Conservation (phyloP, 2,329 filamentous ascomycete genomes). For the Colletotrichum sp. region DNA sequence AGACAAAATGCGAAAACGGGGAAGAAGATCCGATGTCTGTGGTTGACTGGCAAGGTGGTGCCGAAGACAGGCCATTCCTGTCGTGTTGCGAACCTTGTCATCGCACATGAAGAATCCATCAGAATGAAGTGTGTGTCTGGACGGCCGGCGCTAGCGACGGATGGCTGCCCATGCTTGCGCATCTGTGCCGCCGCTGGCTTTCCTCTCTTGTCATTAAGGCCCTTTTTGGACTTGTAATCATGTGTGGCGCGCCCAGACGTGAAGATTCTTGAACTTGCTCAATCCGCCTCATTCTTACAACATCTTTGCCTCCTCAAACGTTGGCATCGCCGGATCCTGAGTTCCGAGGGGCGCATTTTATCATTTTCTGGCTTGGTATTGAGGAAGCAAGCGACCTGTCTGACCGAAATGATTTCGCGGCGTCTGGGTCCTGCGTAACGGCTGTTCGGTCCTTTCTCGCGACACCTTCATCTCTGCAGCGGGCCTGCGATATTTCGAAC, state of each 20-base stretch:
- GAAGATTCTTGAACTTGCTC: conserved; percentile 22
- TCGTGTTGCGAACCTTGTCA: background rate
- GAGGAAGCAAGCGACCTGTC: background rate
- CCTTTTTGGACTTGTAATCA: background rate
- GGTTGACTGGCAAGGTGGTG: background rate
- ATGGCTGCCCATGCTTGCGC: background rate
- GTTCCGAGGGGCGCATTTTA: background rate
- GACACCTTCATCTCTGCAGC: background rate
- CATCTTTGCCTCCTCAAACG: background rate
- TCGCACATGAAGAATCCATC: background rate
- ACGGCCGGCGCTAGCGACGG: background rate
- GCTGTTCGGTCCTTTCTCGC: background rate
- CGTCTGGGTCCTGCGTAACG: background rate
- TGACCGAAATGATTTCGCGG: background rate
- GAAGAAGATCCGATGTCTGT: background rate
- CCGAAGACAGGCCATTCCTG: background rate
- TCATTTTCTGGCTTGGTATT: background rate
- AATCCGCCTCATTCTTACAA: conserved; percentile 16
- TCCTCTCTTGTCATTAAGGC: no score
- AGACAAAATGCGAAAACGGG: background rate
- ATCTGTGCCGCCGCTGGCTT: background rate
- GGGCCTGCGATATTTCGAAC: background rate
- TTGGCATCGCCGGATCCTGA: background rate
- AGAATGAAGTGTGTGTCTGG: background rate
- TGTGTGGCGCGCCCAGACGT: background rate